phyloP scores from a whole-genome alignment of 2,329 filamentous ascomycete species.

The Botrytis pseudocinerea region DNA sequence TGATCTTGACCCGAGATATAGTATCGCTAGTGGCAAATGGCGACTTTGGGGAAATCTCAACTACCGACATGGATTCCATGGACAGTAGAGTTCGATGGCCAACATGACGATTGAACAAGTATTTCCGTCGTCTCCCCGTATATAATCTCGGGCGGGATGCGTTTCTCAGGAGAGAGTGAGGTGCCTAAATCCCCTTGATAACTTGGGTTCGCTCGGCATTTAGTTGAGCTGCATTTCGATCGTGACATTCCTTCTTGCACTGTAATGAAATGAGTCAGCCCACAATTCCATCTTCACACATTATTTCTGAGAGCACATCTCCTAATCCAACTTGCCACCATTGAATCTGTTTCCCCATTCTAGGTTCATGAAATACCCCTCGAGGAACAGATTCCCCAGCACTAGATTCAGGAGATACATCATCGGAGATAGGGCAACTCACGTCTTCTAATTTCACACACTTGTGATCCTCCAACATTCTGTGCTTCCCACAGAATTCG shows the following conservation, averaged over 20 bases:
- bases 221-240: conserved; percentile 88
- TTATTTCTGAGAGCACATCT: conserved; percentile 44
- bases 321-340: conserved; percentile 46
- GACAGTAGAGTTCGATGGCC: neutral
- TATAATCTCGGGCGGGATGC: neutral
- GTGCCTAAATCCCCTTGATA: conserved; percentile 79
- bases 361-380: neutral
- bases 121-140: neutral
- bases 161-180: neutral
- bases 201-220: conserved; percentile 91
- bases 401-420: neutral
- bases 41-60: neutral
- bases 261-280: conserved; percentile 39
- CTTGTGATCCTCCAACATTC: conserved; percentile 90
- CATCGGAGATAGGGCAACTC: conserved; percentile 43
- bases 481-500: conserved; percentile 93
- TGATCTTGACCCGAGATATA: neutral
- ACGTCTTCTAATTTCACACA: conserved; percentile 89
- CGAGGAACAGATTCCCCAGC: conserved; percentile 32
- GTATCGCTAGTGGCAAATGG: neutral
- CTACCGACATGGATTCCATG: neutral
- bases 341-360: neutral
- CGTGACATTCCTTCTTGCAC: conserved; percentile 97
- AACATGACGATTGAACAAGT: neutral
- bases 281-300: conserved; percentile 20